These are phyloP conservation scores for Polytrichum formosum DNA, from an alignment of 225 moss, liverwort and hornwort species.

Conservation along the genomic window DNA sequence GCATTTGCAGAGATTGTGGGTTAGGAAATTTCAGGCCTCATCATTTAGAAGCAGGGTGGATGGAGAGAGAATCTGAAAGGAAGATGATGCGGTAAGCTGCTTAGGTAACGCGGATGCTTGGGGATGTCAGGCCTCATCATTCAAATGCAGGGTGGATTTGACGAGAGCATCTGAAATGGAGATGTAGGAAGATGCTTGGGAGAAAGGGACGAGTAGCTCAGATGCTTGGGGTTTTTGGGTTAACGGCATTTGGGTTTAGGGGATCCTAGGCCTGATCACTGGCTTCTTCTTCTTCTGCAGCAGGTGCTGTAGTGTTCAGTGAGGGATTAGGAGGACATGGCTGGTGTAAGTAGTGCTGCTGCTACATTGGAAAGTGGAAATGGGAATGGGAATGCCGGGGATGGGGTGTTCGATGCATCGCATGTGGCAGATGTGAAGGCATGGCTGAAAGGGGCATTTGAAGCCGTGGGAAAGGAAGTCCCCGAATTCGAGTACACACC, in stretches of 20 bases:
- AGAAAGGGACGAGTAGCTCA: background rate
- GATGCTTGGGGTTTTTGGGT: background rate
- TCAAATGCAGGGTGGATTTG: too few species aligned
- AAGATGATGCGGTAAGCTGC: too few species aligned
- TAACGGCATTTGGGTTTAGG: too few species aligned
- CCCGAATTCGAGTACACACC: constrained; percentile 97
- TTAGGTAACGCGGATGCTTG: too few species aligned
- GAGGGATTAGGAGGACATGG: constrained; percentile 21
- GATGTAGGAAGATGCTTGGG: background rate
- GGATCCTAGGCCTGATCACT: too few species aligned
- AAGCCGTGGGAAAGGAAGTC: constrained; percentile 88
- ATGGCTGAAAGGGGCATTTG: constrained; percentile 89
- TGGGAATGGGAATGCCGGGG: constrained; percentile 37
- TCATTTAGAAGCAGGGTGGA: too few species aligned
- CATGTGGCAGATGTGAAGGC: constrained; percentile 89
- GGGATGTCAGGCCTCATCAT: too few species aligned
- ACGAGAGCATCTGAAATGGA: too few species aligned
- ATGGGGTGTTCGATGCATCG: constrained; percentile 81
- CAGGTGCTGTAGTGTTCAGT: background rate
- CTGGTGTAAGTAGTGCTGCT: constrained; percentile 35
- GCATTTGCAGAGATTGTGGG: too few species aligned
- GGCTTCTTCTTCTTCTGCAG: too few species aligned
- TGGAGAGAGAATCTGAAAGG: too few species aligned
- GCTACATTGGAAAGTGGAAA: constrained; percentile 29
- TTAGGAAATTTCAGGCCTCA: too few species aligned